These are phyloP conservation scores for Globisporangium lucens DNA, from an alignment of 352 stramenopile species.

Conservation along the genomic window DNA sequence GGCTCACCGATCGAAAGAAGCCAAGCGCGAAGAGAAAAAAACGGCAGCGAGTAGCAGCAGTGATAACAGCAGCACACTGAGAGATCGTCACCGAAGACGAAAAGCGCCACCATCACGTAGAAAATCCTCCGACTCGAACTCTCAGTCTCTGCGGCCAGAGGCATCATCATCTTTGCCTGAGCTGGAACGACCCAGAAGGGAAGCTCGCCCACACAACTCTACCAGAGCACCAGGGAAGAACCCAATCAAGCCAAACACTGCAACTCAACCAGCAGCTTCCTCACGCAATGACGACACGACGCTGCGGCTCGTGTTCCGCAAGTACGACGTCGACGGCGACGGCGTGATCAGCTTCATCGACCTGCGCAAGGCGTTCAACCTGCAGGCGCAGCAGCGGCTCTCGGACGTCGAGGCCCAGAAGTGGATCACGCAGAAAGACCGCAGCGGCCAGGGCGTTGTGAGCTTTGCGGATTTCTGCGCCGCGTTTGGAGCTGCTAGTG, in stretches of 20 bases:
- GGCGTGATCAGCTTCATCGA: conserved; percentile 48
- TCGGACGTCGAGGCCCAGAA: conserved; percentile 45
- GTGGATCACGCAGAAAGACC: conserved; percentile 54
- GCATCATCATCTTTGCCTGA: background rate
- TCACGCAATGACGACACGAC: conserved; percentile 11
- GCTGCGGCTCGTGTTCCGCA: conserved; percentile 36
- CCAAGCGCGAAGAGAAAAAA: background rate
- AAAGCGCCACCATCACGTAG: background rate
- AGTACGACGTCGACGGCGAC: conserved; percentile 53
- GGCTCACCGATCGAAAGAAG: background rate
- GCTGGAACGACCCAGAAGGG: background rate
- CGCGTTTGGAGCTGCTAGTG: conserved; percentile 20
- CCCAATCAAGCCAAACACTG: background rate
- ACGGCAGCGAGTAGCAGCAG: background rate
- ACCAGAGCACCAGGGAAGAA: background rate
- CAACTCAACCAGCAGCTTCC: background rate
- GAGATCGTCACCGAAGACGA: background rate
- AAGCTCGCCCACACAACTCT: background rate
- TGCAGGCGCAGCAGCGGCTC: conserved; percentile 14
- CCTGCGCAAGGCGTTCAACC: conserved; percentile 34
- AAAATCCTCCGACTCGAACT: background rate
- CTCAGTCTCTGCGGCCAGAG: background rate
- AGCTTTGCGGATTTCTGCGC: conserved; percentile 39
- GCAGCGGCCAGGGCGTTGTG: conserved; percentile 35
- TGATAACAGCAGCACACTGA: background rate